Conservation (phyloP, 1,139 yeast genomes). For the Pichia sp. region DNA sequence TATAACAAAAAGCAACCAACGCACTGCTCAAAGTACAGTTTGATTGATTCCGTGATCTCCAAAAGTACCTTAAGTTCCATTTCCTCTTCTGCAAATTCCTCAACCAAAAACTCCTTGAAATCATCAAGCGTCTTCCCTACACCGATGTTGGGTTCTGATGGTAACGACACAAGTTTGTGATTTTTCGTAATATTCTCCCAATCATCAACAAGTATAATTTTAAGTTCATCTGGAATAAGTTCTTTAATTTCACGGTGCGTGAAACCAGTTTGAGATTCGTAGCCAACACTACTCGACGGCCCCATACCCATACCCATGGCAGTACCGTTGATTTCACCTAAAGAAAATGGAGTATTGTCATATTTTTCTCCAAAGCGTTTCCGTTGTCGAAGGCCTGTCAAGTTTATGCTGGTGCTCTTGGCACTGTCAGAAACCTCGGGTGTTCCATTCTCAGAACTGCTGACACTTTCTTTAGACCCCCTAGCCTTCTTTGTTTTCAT, state of each 20-base stretch:
- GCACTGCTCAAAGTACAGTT: constrained; percentile 69
- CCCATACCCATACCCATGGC: no score
- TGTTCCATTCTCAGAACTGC: no score
- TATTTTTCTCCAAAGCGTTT: no score
- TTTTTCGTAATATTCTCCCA: constrained; percentile 89
- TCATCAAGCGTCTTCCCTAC: constrained; percentile 46
- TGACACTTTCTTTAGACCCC: no score
- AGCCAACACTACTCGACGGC: no score
- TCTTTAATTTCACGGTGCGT: constrained; percentile 27
- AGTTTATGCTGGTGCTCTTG: no score
- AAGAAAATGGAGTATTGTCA: no score
- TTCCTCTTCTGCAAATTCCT: constrained; percentile 29
- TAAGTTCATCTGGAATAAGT: constrained; percentile 57
- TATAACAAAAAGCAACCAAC: constrained; percentile 70
- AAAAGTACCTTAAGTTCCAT: constrained; percentile 42
- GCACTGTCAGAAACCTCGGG: no score
- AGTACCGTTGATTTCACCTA: no score
- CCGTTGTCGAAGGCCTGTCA: no score
- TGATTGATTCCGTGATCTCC: constrained; percentile 66
- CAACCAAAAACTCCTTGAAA: constrained; percentile 29
- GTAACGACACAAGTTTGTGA: constrained; percentile 58
- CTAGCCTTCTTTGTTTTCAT: no score
- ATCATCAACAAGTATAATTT: constrained; percentile 74
- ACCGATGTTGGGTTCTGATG: constrained; percentile 31
- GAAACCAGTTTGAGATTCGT: constrained; percentile 12